These are phyloP conservation scores for Penicillium canariense DNA, from an alignment of 495 filamentous ascomycete genomes.

Conservation along the genomic window DNA sequence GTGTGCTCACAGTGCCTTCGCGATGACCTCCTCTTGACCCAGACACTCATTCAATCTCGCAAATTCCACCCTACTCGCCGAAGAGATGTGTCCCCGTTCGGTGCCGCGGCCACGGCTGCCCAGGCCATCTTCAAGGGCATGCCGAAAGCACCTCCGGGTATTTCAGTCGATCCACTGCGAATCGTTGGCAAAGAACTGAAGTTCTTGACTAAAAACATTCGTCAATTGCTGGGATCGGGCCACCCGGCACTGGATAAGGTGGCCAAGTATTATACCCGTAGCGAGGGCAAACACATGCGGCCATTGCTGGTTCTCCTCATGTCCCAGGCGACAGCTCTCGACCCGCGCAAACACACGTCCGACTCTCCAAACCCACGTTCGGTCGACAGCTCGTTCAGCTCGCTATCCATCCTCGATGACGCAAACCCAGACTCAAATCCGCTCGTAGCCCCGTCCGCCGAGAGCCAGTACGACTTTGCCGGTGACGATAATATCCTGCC, in stretches of 20 bases:
- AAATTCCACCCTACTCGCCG: slow-evolving; percentile 45
- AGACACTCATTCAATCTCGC: slow-evolving; percentile 33
- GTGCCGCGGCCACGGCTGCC: slow-evolving; percentile 73
- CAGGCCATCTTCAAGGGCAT: slow-evolving; percentile 74
- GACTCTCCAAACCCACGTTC: slow-evolving; percentile 35
- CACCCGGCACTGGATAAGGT: slow-evolving; percentile 92
- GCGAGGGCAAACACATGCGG: slow-evolving; percentile 94
- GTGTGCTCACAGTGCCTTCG: slow-evolving; percentile 48
- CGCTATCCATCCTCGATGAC: slow-evolving; percentile 72
- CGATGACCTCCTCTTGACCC: slow-evolving; percentile 35
- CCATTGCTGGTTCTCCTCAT: slow-evolving; percentile 93
- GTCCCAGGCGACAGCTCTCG: slow-evolving; percentile 83
- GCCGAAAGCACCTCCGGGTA: slow-evolving; percentile 54
- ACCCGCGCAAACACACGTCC: slow-evolving; percentile 57
- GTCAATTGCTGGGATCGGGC: slow-evolving; percentile 82
- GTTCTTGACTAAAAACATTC: slow-evolving; percentile 84
- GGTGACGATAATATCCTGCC: slow-evolving; percentile 55
- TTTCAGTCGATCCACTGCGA: slow-evolving; percentile 70
- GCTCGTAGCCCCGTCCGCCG: slow-evolving; percentile 48
- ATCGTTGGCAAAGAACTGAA: slow-evolving; percentile 95
- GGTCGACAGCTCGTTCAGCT: slow-evolving; percentile 78
- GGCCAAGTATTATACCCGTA: slow-evolving; percentile 97
- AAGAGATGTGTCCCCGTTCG: slow-evolving; percentile 52
- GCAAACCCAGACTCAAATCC: slow-evolving; percentile 69
- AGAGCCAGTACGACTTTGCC: slow-evolving; percentile 45